Percentiles rank a stretch among this genome's conserved stretches.
These are phyloP conservation scores for Pythium angustatum DNA, from an alignment of 352 stramenopile species.

Conservation along the genomic window DNA sequence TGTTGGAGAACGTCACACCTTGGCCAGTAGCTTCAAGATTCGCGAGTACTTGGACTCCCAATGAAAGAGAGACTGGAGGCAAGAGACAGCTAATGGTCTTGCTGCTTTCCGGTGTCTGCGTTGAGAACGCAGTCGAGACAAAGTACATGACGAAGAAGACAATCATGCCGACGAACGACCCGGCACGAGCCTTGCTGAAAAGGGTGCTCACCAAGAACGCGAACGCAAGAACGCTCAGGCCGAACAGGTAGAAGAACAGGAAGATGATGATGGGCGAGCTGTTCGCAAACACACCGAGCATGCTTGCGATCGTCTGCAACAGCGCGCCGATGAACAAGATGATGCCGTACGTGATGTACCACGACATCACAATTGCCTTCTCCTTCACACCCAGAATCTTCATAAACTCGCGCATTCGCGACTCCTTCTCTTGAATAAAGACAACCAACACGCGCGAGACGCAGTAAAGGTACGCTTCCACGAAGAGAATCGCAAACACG, in stretches of 20 bases:
- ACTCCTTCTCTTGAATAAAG: constrained; percentile 93
- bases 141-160: constrained; percentile 91
- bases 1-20: constrained; percentile 48
- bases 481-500: constrained; percentile 88
- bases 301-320: constrained; percentile 56
- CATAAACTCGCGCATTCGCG: constrained; percentile 89
- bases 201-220: constrained; percentile 77
- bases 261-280: constrained; percentile 53
- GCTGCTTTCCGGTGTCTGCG: constrained; percentile 30
- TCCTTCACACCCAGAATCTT: constrained; percentile 92
- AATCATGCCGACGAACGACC: constrained; percentile 78
- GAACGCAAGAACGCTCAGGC: constrained; percentile 57
- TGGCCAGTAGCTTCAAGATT: constrained; percentile 53
- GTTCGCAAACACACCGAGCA: constrained; percentile 49
- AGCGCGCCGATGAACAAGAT: constrained; percentile 74
- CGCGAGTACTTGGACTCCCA: constrained; percentile 59
- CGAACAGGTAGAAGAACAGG: constrained; percentile 79
- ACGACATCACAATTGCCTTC: constrained; percentile 57
- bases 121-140: constrained; percentile 48
- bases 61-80: constrained; percentile 65
- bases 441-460: constrained; percentile 84
- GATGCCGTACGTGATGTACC: constrained; percentile 82
- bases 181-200: constrained; percentile 74
- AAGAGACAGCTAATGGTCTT: constrained; percentile 60
- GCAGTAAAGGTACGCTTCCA: constrained; percentile 90